Conservation (phyloP, 345 rosid genomes). For the Citrus glauca region DNA sequence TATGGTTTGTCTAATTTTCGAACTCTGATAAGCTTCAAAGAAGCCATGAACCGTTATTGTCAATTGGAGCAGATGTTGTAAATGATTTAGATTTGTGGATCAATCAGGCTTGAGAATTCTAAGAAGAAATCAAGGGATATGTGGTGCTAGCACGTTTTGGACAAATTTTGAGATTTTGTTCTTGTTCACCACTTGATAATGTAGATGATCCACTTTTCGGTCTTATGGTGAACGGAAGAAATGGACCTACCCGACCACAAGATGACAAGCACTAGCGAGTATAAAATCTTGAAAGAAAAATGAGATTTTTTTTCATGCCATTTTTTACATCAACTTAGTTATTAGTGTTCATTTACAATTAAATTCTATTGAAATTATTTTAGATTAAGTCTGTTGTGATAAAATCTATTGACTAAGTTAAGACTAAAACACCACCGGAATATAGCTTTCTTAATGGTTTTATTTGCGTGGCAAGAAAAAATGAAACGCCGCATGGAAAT, state of each 20-base stretch:
- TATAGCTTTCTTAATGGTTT: too few relatives aligned
- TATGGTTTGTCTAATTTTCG: not conserved
- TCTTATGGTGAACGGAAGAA: not conserved
- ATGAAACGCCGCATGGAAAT: not conserved
- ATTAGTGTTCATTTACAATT: too few relatives aligned
- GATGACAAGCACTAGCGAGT: too few relatives aligned
- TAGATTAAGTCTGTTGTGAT: too few relatives aligned
- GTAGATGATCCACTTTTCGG: constrained; percentile 3
- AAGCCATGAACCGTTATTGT: not conserved
- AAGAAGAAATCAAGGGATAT: not conserved
- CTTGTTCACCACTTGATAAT: not conserved
- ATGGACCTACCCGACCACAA: not conserved
- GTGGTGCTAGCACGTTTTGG: constrained; percentile 18
- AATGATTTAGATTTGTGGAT: not conserved
- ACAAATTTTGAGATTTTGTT: constrained; percentile 6
- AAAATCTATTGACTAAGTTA: too few relatives aligned
- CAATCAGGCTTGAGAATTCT: not conserved
- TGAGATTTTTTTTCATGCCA: too few relatives aligned
- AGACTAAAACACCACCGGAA: too few relatives aligned
- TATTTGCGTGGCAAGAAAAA: not conserved
- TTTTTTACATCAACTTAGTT: too few relatives aligned
- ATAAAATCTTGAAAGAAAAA: too few relatives aligned
- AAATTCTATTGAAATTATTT: too few relatives aligned
- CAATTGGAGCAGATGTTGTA: not conserved
- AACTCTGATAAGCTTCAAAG: not conserved